phyloP scores from a whole-genome alignment of 2,329 filamentous ascomycete genomes.

The Chrysosphaeria jannelii region DNA sequence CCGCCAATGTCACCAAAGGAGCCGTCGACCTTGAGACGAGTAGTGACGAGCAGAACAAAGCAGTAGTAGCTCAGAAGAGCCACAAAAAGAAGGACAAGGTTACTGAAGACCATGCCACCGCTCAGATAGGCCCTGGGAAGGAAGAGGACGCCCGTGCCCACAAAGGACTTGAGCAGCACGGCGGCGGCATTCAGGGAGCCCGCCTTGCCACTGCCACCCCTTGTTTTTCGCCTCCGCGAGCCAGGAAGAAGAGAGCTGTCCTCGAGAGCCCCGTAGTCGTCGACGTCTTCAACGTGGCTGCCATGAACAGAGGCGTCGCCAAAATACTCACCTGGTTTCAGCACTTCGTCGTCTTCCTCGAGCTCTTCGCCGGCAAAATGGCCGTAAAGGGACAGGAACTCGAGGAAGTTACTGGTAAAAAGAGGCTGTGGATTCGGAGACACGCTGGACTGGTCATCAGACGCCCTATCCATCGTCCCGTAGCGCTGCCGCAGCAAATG shows the following conservation, averaged over 20 bases:
- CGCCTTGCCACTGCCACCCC: slow-evolving; percentile 44
- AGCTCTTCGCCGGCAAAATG: slow-evolving; percentile 94
- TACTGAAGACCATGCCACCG: slow-evolving; percentile 92
- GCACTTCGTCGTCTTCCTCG: slow-evolving; percentile 79
- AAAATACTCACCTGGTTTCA: slow-evolving; percentile 76
- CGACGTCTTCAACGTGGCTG: slow-evolving; percentile 25
- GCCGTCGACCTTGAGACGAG: slow-evolving; percentile 59
- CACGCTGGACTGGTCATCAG: slow-evolving; percentile 5
- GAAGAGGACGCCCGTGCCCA: slow-evolving; percentile 86
- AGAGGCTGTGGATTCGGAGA: slow-evolving; percentile 23
- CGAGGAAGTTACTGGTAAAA: slow-evolving; percentile 77
- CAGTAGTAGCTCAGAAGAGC: slow-evolving; percentile 84
- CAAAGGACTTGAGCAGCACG: slow-evolving; percentile 85
- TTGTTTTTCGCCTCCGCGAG: slow-evolving; percentile 39
- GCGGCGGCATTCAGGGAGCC: slow-evolving; percentile 52
- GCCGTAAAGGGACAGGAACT: slow-evolving; percentile 82
- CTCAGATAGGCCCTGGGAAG: slow-evolving; percentile 80
- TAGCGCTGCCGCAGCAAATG: slow-evolving; percentile 38
- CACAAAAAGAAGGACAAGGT: slow-evolving; percentile 61
- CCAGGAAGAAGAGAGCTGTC: slow-evolving; percentile 57
- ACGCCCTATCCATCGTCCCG: slow-evolving; percentile 8
- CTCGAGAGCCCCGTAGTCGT: slow-evolving; percentile 57
- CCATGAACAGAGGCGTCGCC: slow-evolving; percentile 16
- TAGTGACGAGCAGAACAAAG: slow-evolving; percentile 77
- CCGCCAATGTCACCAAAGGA: slow-evolving; percentile 96